Conservation (phyloP, 129 eudicot genomes). For the Tanacetum coccineum region DNA sequence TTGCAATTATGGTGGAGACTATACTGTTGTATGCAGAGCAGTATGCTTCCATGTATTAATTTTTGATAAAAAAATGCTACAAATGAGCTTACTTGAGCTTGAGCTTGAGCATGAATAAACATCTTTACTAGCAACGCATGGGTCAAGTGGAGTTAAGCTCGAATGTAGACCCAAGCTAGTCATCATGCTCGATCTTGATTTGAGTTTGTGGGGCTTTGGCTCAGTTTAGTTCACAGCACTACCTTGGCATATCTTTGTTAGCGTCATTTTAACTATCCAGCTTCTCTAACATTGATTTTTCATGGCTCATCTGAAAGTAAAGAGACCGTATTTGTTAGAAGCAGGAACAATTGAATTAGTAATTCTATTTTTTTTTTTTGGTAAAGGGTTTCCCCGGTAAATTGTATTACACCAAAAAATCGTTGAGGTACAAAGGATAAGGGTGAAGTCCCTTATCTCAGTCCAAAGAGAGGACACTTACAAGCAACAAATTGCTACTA, state of each 20-base stretch:
- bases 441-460: too few species aligned
- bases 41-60: too few species aligned
- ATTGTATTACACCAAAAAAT: too few species aligned
- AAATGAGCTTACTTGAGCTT: too few species aligned
- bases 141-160: neutral
- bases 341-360: slow-evolving; percentile 2
- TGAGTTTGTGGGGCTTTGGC: neutral
- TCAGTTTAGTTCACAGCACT: neutral
- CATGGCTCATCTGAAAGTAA: neutral
- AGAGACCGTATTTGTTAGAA: slow-evolving; percentile 7
- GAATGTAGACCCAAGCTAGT: neutral
- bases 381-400: too few species aligned
- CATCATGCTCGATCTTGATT: neutral
- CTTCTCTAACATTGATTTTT: neutral
- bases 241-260: neutral
- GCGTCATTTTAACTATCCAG: neutral
- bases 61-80: too few species aligned
- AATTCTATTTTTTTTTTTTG: too few species aligned
- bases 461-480: too few species aligned
- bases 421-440: too few species aligned
- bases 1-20: too few species aligned
- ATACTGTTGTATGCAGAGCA: too few species aligned
- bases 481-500: too few species aligned
- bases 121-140: neutral
- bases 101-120: neutral